Evolutionary conservation across 495 filamentous ascomycete genomes (phyloP).

Genomic region (Neurospora tetrasperma): DNA sequence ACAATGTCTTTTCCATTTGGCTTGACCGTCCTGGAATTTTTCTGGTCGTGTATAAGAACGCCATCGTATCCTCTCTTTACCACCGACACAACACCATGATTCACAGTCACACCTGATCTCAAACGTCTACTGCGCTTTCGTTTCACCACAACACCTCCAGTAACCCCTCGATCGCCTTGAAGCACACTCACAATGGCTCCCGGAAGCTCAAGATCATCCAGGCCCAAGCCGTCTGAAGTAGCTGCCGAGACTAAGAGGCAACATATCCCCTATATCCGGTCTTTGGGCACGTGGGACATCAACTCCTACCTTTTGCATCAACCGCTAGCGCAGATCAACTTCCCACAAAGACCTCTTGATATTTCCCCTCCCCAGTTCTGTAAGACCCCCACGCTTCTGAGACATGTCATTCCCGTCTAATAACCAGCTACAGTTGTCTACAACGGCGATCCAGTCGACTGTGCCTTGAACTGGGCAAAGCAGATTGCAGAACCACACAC

Average conservation of each 20-base stretch:
- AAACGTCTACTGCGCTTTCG: neutral
- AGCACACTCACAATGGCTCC: conserved; percentile 39
- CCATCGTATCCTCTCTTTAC: neutral
- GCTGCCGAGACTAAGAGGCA: conserved; percentile 56
- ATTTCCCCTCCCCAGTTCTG: conserved; percentile 31
- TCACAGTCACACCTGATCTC: neutral
- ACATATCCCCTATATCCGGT: conserved; percentile 49
- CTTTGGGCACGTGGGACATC: conserved; percentile 33
- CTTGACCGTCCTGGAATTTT: neutral
- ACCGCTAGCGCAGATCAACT: conserved; percentile 29
- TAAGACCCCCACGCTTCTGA: conserved; percentile 14
- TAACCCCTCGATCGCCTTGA: neutral
- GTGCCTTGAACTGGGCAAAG: conserved; percentile 49
- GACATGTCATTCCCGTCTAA: conserved; percentile 7
- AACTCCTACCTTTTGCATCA: conserved; percentile 40
- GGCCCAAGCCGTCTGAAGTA: conserved; percentile 58
- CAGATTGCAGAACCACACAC: conserved; percentile 18
- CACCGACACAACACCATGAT: neutral
- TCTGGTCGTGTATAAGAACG: neutral
- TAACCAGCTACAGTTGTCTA: conserved; percentile 37
- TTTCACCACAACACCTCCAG: neutral
- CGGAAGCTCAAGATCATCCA: conserved; percentile 21
- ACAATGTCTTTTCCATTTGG: neutral
- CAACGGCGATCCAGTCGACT: conserved; percentile 58
- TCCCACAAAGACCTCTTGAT: conserved; percentile 19